Percentiles rank a stretch among this genome's conserved stretches.
These are phyloP conservation scores for Colletotrichum endophyticum DNA, from an alignment of 2,329 filamentous ascomycete species.

Conservation along the genomic window DNA sequence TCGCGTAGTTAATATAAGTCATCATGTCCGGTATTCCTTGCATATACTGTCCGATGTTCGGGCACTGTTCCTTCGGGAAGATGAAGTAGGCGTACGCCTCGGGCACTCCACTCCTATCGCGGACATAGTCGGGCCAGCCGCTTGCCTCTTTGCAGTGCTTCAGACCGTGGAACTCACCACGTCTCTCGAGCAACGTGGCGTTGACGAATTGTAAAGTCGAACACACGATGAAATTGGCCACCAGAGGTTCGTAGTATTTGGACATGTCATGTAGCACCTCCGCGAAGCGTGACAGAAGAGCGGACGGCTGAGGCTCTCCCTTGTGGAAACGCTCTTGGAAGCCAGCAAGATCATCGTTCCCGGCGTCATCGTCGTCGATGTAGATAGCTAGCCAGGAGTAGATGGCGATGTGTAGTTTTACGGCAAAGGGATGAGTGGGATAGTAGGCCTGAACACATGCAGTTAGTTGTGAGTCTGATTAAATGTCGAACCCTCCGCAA, in stretches of 20 bases:
- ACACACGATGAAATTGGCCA: neutral
- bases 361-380: neutral
- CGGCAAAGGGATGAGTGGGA: neutral
- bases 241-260: neutral
- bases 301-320: neutral
- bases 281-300: neutral
- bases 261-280: neutral
- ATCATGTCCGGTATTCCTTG: neutral
- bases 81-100: neutral
- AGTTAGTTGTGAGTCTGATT: neutral
- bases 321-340: neutral
- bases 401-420: neutral
- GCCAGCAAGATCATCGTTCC: neutral
- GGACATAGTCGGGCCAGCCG: neutral
- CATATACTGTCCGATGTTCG: neutral
- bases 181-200: fast-evolving
- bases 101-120: neutral
- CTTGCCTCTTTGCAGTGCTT: neutral
- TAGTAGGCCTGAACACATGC: neutral
- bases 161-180: neutral
- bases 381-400: neutral
- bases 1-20: neutral
- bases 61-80: neutral
- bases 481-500: neutral
- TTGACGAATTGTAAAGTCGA: neutral